Base-by-base conservation (phyloP, 495 filamentous ascomycete genomes). In the Xylaria intraflava region DNA sequence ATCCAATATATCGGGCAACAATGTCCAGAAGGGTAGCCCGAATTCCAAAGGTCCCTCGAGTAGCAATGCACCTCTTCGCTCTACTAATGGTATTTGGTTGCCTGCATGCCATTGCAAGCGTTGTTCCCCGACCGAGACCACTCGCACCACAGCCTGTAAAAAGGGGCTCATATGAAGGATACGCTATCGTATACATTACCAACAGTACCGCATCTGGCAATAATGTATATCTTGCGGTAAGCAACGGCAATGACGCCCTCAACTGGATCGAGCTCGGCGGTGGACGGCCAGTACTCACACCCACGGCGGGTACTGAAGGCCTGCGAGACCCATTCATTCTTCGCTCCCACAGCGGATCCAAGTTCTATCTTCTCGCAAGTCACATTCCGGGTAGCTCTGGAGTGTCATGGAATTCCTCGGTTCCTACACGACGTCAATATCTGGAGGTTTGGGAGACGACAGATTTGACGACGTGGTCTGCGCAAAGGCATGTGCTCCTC, bases 301-400 rank as follows among this genome's bases (percentile, higher is more conserved):
- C 60, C 10, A 47, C 35, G 2, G 24, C 24, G 11, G 60, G 60
- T 14, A 62, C 60, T 0, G 51, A 40, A 23, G 60, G 60, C 2
- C 46, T 60, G 8, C 57, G 60, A 10, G 60, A 62, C 36, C 60
- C 60, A 10, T 62, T 62, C 57, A 52, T 62, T 11, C 29, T 62
- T 10, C 57, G 60, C 24, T 48, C 50, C 12, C 57, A 50, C 10
- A 53, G 57, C 43, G 57, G 57, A 19, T 48, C 55, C 29, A 62
- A 53, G 9, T 60, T 62, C 48, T 62, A 57, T 33, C 44, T 62
- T 8, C 53, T 62, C 23, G 57, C 60, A 7, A 62, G 57, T 0
- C 57, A 62, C 38, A 53, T 62, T 12, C 60, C 60, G 8, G 60
- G 60, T 41, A 57, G 60, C 10, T 60, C 57, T 2, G 60, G 60